Evolutionary conservation across 1,284 basidiomycete species (phyloP).

Genomic region (Lentinula novae-zelandiae): DNA sequence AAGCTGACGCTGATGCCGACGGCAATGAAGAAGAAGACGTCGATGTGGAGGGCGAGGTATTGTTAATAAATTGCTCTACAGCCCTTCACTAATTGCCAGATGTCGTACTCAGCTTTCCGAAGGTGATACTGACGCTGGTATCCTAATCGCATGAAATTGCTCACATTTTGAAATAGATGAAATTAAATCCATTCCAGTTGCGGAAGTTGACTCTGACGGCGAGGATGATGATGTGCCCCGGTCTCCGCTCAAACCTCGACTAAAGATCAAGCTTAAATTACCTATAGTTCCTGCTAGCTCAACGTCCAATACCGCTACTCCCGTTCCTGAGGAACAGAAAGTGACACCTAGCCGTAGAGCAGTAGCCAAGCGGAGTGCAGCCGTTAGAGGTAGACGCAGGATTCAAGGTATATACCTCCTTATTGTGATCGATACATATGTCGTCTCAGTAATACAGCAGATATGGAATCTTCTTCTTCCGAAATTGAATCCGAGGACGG

Average conservation of each 20-base stretch:
- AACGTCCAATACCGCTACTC: conserved; percentile 37
- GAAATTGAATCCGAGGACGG: conserved; percentile 57
- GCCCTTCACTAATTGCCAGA: not conserved
- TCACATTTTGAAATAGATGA: not conserved
- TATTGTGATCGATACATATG: not conserved
- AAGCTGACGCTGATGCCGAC: conserved; percentile 25
- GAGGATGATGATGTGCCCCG: conserved; percentile 21
- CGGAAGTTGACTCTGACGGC: not conserved
- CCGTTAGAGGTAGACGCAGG: conserved; percentile 21
- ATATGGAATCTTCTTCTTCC: conserved; percentile 26
- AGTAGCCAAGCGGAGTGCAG: conserved; percentile 19
- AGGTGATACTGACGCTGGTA: not conserved
- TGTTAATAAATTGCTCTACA: not conserved
- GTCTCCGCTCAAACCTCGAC: conserved; percentile 32
- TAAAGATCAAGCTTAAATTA: conserved; percentile 67
- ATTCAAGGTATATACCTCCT: conserved; percentile 14
- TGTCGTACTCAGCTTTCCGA: conserved; percentile 1
- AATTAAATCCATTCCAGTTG: not conserved
- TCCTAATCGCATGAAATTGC: not conserved
- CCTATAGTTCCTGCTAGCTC: conserved; percentile 38
- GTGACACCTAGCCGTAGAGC: conserved; percentile 23
- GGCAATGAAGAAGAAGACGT: conserved; percentile 10
- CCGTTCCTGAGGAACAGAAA: conserved; percentile 27
- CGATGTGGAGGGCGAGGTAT: conserved; percentile 10
- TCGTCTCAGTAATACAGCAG: conserved; percentile 5